These are phyloP conservation scores for Pyropia yezoensis DNA, from an alignment of 23 red algal species.

Conservation along the genomic window DNA sequence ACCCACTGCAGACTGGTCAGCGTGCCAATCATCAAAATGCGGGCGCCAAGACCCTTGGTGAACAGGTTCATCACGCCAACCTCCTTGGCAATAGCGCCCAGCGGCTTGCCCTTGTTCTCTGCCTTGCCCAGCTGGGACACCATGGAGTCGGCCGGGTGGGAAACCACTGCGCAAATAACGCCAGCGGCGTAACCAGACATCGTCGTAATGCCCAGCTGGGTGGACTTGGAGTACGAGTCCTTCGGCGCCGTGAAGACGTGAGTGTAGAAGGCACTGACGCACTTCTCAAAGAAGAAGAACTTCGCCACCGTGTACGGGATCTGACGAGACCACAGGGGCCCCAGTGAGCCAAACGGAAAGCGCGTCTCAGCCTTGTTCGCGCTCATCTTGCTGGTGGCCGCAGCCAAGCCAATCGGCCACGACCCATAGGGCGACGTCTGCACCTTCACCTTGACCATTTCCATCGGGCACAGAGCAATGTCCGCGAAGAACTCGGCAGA, in stretches of 20 bases:
- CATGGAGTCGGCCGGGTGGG: slow-evolving; percentile 89
- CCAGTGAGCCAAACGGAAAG: slow-evolving; percentile 64
- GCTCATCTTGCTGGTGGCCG: slow-evolving; percentile 50
- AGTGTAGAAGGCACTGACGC: slow-evolving; percentile 44
- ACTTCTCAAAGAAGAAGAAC: slow-evolving; percentile 95
- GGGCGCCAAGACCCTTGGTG: slow-evolving; percentile 45
- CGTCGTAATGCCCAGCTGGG: slow-evolving; percentile 75
- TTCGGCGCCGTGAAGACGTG: slow-evolving; percentile 78
- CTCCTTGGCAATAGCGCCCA: slow-evolving; percentile 60
- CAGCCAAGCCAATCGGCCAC: slow-evolving; percentile 46
- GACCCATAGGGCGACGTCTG: slow-evolving; percentile 58
- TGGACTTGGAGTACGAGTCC: slow-evolving; percentile 75
- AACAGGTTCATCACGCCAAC: slow-evolving; percentile 59
- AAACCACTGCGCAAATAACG: slow-evolving; percentile 81
- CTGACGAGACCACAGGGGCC: slow-evolving; percentile 69
- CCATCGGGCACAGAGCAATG: slow-evolving; percentile 93
- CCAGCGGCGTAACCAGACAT: slow-evolving; percentile 80
- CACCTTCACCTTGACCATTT: slow-evolving; percentile 88
- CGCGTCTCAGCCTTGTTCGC: slow-evolving; percentile 49
- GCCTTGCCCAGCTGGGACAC: slow-evolving; percentile 88
- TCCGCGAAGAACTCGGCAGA: slow-evolving; percentile 96
- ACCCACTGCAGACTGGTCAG: slow-evolving; percentile 77
- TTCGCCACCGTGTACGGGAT: slow-evolving; percentile 98
- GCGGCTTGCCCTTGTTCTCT: slow-evolving; percentile 61
- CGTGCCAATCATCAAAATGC: slow-evolving; percentile 88